Conservation (phyloP, 2,329 filamentous ascomycete species). For the Tolypocladium capitatum region DNA sequence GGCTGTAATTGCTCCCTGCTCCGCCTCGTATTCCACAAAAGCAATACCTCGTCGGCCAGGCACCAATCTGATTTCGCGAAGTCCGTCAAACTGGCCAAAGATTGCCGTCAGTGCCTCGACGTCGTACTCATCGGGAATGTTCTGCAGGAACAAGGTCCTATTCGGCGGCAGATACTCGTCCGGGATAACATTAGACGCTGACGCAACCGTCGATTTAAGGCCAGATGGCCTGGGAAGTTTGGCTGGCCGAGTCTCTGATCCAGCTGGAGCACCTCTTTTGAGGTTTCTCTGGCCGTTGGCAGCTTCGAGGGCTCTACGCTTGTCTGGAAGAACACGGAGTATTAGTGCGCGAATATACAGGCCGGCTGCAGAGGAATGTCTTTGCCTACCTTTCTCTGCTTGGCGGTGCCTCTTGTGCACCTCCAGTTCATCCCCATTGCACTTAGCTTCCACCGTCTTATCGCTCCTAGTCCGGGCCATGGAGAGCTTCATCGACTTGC, state of each 20-base stretch:
- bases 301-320: constrained; percentile 71
- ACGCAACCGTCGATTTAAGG: constrained; percentile 61
- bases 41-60: constrained; percentile 79
- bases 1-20: constrained; percentile 78
- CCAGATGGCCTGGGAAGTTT: constrained; percentile 51
- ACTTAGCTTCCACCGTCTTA: constrained; percentile 64
- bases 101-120: constrained; percentile 66
- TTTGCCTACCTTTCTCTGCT: constrained; percentile 72
- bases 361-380: neutral
- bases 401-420: constrained; percentile 70
- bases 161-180: constrained; percentile 97
- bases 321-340: constrained; percentile 28
- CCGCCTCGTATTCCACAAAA: constrained; percentile 91
- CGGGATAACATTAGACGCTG: constrained; percentile 63
- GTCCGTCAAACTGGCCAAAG: constrained; percentile 84
- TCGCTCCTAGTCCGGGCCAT: constrained; percentile 77
- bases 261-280: constrained; percentile 44
- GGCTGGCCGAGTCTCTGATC: constrained; percentile 40
- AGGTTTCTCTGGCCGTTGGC: constrained; percentile 66
- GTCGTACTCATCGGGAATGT: constrained; percentile 77
- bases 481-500: constrained; percentile 76
- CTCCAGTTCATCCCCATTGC: constrained; percentile 72
- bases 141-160: constrained; percentile 90
- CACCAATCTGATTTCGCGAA: constrained; percentile 83
- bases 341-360: neutral